Base-by-base conservation (phyloP, 2,329 filamentous ascomycete species). In the Cladosporium sp. region DNA sequence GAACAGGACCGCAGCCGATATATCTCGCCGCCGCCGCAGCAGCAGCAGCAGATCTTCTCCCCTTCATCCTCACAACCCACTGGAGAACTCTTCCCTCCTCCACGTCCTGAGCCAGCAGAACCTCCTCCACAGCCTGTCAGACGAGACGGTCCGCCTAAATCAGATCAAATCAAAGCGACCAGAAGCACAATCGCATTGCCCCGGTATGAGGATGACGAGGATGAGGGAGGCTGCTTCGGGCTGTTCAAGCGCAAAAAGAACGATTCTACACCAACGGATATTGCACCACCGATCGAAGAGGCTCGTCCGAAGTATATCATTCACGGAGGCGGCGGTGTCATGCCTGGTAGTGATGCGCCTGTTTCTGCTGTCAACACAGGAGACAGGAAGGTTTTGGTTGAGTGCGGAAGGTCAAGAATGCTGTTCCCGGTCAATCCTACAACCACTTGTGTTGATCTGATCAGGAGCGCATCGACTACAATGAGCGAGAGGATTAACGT, bases 311-410 rank as follows among this genome's bases (percentile, higher is more conserved):
- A 65, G 12, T 65, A 62, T 1, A 74, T 73, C 51, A 65, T 62
- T 49, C 65, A 68, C n/a, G 71, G 71, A 15, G 73, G 72, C 4
- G 71, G 72, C 38, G 73, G 71, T 12, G 65, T 70, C 29, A 69
- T 79, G 2, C 74, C 79, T 19, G 77, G 78, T 45, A 83, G 77
- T 38, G 88, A 94, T 72, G 87, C 87, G 18, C 90, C 90, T 1
- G 75, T 84, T 8, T 90, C 88, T 48, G 88, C 88, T 12, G 84
- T 86, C 52, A 94, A 94, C 69, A 80, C 85, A 54, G 85, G 84
- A 39, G 86, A 91, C 62, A 77, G 89, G 78, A 79, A 79, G 57
- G 86, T 95, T 15, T 75, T 80, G 29, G 81, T 96, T 32, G 80
- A 84, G 55, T 94, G 82, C 69, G 78, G 81, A 57, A 82, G 85